Conservation (phyloP, 1,284 basidiomycete species). For the Pyrrhoderma lamaoense region DNA sequence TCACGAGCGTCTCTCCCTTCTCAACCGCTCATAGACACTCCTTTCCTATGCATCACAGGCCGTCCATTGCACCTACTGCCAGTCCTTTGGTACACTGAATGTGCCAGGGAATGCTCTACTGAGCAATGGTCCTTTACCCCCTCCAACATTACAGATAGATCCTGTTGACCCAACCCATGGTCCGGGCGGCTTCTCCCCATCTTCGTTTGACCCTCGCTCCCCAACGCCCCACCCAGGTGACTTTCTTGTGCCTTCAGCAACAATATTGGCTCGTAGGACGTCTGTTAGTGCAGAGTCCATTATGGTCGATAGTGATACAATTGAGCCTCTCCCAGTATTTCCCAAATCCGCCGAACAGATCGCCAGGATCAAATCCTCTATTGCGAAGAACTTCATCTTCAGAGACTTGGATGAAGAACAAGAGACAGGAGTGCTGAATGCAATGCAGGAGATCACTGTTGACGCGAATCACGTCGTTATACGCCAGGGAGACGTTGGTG, state of each 20-base stretch:
- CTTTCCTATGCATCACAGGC: constrained; percentile 33
- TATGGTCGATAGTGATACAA: constrained; percentile 63
- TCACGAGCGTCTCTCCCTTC: constrained; percentile 41
- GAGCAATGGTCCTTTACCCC: constrained; percentile 35
- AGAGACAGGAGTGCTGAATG: constrained; percentile 85
- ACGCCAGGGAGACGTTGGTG: constrained; percentile 93
- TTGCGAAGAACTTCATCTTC: constrained; percentile 90
- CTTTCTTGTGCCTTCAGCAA: constrained; percentile 61
- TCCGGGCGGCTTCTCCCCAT: constrained; percentile 41
- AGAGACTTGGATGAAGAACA: constrained; percentile 96
- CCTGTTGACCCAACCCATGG: constrained; percentile 46
- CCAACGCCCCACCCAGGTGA: constrained; percentile 41
- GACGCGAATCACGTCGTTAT: constrained; percentile 80
- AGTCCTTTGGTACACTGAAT: constrained; percentile 73
- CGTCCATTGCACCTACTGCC: constrained; percentile 42
- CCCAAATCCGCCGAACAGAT: constrained; percentile 85
- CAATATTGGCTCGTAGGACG: constrained; percentile 82
- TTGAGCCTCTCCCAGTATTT: constrained; percentile 66
- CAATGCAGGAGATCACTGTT: constrained; percentile 88
- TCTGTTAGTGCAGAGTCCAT: constrained; percentile 98
- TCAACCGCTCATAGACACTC: constrained; percentile 31
- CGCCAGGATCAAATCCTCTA: constrained; percentile 80
- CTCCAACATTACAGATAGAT: constrained; percentile 52
- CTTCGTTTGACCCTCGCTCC: constrained; percentile 38
- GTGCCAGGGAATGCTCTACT: constrained; percentile 71